Conservation (phyloP, 176 grass and related monocot genomes). For the Carex cristatella region DNA sequence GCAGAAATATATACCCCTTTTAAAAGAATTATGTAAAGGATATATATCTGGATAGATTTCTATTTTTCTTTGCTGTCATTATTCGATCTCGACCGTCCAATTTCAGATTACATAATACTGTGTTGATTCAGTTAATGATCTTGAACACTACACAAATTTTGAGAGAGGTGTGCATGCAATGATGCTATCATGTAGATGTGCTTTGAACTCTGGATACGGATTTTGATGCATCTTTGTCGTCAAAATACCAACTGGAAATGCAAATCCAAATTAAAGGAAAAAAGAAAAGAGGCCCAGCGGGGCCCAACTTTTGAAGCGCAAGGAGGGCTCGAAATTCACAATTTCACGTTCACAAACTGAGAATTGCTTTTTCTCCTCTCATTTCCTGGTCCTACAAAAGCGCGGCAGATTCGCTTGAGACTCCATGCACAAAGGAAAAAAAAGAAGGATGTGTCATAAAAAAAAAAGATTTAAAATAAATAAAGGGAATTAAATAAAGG, state of each 20-base stretch:
- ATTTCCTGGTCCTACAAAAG: constrained; percentile 75
- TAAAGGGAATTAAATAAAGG: not conserved
- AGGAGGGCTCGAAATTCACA: constrained; percentile 34
- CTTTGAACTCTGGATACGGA: constrained; percentile 1
- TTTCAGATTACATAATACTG: not conserved
- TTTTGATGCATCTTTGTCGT: constrained; percentile 20
- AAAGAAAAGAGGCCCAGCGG: not conserved
- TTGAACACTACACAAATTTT: not conserved
- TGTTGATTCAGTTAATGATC: not conserved
- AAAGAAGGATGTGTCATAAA: constrained; percentile 7
- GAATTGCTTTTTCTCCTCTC: constrained; percentile 26
- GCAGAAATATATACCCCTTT: not conserved
- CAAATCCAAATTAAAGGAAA: constrained; percentile 25
- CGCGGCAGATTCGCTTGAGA: constrained; percentile 64
- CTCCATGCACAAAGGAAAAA: constrained; percentile 55
- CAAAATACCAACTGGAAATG: constrained; percentile 8
- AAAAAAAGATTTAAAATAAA: not conserved
- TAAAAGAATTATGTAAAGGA: not conserved
- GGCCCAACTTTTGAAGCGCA: constrained; percentile 30
- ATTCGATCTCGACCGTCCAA: not conserved
- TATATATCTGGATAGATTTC: not conserved
- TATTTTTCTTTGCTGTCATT: not conserved
- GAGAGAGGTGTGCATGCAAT: not conserved
- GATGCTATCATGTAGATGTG: constrained; percentile 4
- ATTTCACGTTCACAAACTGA: constrained; percentile 39